These are phyloP conservation scores for Huntiella savannae DNA, from an alignment of 2,329 filamentous ascomycete genomes.

Conservation along the genomic window DNA sequence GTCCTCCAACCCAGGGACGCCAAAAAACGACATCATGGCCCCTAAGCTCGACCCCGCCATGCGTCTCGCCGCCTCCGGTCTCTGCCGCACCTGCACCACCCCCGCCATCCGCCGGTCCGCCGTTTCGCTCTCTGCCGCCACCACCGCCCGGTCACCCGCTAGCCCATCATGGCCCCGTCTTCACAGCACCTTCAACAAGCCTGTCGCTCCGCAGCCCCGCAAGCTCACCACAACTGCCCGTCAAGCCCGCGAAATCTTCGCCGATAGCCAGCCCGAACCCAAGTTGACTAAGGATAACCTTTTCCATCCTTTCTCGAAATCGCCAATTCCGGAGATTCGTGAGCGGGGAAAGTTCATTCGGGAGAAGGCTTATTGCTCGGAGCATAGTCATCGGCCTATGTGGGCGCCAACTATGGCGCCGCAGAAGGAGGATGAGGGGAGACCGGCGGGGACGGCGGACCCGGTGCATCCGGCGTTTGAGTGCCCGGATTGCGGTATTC, in stretches of 20 bases:
- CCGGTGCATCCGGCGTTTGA: constrained; percentile 80
- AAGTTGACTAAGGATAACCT: constrained; percentile 56
- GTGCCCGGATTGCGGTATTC: constrained; percentile 88
- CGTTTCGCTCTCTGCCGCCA: not conserved
- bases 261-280: constrained; percentile 14
- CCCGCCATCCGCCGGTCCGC: not conserved
- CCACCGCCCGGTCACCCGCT: not conserved
- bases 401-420: constrained; percentile 45
- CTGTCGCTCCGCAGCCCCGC: not conserved
- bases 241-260: constrained; percentile 10
- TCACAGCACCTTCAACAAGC: constrained; percentile 4
- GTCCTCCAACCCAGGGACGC: not conserved
- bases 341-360: constrained; percentile 77
- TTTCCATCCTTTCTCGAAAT: constrained; percentile 81
- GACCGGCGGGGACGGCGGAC: constrained; percentile 31
- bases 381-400: constrained; percentile 67
- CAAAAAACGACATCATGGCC: constrained; percentile 8
- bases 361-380: constrained; percentile 83
- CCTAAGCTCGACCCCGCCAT: constrained; percentile 12
- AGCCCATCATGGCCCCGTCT: not conserved
- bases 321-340: constrained; percentile 74
- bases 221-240: constrained; percentile 6
- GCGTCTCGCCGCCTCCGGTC: constrained; percentile 11
- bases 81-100: constrained; percentile 8
- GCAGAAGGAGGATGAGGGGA: constrained; percentile 40